phyloP scores from a whole-genome alignment of 2,329 filamentous ascomycete genomes.

The Macroventuria anomochaeta region DNA sequence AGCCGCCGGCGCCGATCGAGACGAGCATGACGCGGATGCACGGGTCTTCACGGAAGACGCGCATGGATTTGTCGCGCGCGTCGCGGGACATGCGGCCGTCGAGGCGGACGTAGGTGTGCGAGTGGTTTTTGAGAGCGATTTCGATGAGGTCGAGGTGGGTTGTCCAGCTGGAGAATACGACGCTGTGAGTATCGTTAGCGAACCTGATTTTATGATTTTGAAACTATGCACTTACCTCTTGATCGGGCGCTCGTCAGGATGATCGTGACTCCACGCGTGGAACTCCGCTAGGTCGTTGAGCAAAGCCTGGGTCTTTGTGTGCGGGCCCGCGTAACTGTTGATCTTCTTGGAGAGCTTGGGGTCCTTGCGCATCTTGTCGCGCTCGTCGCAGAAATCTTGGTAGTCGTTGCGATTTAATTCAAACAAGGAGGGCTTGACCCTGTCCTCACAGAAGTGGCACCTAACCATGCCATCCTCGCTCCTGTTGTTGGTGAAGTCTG shows the following conservation, averaged over 20 bases:
- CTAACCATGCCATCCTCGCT: conserved; percentile 57
- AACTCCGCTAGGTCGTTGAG: conserved; percentile 74
- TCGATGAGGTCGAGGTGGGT: conserved; percentile 92
- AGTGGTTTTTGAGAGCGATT: conserved; percentile 71
- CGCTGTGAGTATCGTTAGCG: conserved; percentile 52
- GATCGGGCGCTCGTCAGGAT: conserved; percentile 73
- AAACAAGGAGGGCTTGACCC: conserved; percentile 69
- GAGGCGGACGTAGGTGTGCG: conserved; percentile 77
- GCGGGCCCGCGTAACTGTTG: conserved; percentile 79
- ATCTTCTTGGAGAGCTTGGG: conserved; percentile 65
- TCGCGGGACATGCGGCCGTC: conserved; percentile 86
- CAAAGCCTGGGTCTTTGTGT: conserved; percentile 88
- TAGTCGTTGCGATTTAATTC: conserved; percentile 68
- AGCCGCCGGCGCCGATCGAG: conserved; percentile 88
- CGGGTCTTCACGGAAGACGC: conserved; percentile 75
- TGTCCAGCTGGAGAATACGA: conserved; percentile 97
- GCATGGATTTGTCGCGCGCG: conserved; percentile 76
- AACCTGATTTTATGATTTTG: too few species aligned
- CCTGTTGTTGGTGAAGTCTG: conserved; percentile 56
- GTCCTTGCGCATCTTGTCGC: conserved; percentile 62
- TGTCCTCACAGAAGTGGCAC: conserved; percentile 73
- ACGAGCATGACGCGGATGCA: conserved; percentile 82
- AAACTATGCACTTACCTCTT: conserved; percentile 63
- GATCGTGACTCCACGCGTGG: conserved; percentile 65
- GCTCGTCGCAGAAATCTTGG: conserved; percentile 58